phyloP scores from a whole-genome alignment of 2,329 filamentous ascomycete genomes.

The Fusarium temperatum region DNA sequence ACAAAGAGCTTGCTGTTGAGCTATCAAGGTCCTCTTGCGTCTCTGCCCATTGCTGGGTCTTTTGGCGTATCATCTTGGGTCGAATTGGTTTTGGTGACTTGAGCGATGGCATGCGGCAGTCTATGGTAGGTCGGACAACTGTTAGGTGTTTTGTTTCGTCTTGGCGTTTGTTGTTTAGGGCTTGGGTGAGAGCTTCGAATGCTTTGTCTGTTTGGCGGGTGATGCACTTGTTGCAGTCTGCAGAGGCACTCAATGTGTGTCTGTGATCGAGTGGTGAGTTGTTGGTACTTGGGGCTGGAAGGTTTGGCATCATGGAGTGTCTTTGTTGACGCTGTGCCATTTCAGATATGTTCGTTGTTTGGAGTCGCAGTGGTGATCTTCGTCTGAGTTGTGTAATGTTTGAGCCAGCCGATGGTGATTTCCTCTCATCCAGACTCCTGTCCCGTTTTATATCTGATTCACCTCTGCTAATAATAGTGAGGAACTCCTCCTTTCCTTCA shows the following conservation, averaged over 20 bases:
- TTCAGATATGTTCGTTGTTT: conserved; percentile 1
- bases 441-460: neutral
- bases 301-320: neutral
- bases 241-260: neutral
- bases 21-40: neutral
- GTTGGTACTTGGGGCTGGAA: neutral
- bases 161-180: neutral
- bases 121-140: neutral
- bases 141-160: neutral
- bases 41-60: conserved; percentile 1
- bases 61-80: conserved; percentile 1
- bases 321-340: neutral
- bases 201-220: conserved; percentile 1
- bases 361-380: neutral
- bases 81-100: conserved; percentile 13
- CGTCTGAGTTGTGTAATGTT: neutral
- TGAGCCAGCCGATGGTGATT: neutral
- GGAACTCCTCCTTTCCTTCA: neutral
- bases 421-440: neutral
- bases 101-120: neutral
- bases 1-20: neutral
- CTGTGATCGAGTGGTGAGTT: neutral
- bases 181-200: conserved; percentile 4
- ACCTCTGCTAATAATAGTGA: neutral
- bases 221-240: neutral